Conservation (phyloP, 2,329 filamentous ascomycete species). For the Penicillium janthinellum region DNA sequence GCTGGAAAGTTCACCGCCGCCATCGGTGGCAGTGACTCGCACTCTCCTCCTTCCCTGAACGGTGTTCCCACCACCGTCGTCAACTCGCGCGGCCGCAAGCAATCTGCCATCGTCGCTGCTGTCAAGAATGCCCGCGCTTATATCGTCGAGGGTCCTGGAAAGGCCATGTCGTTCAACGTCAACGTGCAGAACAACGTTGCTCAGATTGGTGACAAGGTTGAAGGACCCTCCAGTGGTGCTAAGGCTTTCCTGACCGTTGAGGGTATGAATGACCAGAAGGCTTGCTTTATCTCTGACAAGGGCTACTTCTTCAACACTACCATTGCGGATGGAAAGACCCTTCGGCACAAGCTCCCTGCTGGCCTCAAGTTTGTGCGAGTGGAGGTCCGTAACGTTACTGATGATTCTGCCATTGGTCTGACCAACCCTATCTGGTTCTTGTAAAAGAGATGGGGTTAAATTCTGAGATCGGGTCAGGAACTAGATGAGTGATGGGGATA, state of each 20-base stretch:
- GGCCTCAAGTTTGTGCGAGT: conserved; percentile 16
- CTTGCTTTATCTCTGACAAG: conserved; percentile 19
- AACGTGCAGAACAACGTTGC: background rate
- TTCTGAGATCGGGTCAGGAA: too few relatives aligned
- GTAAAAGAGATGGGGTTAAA: background rate
- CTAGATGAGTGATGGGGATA: background rate
- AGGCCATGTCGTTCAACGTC: conserved; percentile 20
- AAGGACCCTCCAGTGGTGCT: background rate
- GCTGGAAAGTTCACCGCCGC: conserved; percentile 19
- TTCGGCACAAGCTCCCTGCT: background rate
- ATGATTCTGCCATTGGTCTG: conserved; percentile 16
- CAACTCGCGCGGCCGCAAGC: conserved; percentile 13
- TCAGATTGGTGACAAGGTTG: background rate
- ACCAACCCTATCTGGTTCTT: conserved; percentile 22
- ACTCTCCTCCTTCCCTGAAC: conserved; percentile 18
- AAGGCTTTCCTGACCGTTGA: conserved; percentile 5
- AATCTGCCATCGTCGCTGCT: conserved; percentile 20
- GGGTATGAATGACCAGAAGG: conserved; percentile 11
- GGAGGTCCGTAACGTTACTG: conserved; percentile 18
- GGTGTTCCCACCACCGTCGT: conserved; percentile 25
- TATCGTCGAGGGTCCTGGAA: conserved; percentile 19
- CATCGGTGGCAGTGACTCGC: conserved; percentile 24
- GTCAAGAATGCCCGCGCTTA: conserved; percentile 21
- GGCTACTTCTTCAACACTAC: conserved; percentile 19
- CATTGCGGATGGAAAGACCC: conserved; percentile 7